Evolutionary conservation across 169 alveolate species (phyloP).

Genomic region (Cryptosporidium meleagridis): DNA sequence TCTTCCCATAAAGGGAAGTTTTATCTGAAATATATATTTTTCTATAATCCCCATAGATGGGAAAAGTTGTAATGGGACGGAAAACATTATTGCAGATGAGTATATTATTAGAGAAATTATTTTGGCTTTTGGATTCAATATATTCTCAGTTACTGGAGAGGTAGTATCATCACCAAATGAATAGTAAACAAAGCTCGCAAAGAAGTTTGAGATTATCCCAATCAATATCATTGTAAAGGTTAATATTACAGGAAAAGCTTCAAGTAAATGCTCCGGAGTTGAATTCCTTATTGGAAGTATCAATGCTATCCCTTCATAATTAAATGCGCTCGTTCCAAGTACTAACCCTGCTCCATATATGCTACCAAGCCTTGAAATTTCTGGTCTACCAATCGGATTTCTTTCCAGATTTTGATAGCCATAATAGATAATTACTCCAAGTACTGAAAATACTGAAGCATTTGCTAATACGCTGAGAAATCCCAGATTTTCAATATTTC

Average conservation of each 20-base stretch:
- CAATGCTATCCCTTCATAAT: constrained; percentile 62
- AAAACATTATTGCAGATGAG: constrained; percentile 56
- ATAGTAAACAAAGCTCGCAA: constrained; percentile 59
- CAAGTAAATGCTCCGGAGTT: constrained; percentile 12
- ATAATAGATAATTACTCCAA: constrained; percentile 30
- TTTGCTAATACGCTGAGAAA: constrained; percentile 58
- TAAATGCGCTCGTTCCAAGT: constrained; percentile 70
- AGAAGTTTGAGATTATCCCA: constrained; percentile 49
- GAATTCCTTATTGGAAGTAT: constrained; percentile 60
- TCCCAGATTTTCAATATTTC: constrained; percentile 51
- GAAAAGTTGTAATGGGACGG: constrained; percentile 59
- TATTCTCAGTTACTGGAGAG: constrained; percentile 69
- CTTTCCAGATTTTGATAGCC: constrained; percentile 7
- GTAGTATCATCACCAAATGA: constrained; percentile 71
- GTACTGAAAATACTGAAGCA: constrained; percentile 60
- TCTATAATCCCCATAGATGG: constrained; percentile 61
- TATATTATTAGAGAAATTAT: constrained; percentile 22
- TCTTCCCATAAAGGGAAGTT: neutral
- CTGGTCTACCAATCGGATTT: constrained; percentile 46
- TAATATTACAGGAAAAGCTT: constrained; percentile 10
- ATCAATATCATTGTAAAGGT: constrained; percentile 53
- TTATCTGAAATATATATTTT: constrained; percentile 19
- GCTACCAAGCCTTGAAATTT: constrained; percentile 5
- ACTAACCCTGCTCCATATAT: constrained; percentile 74
- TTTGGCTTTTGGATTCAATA: constrained; percentile 44